Base-by-base conservation (phyloP, 257 asterid species). In the Linaria vulgaris region DNA sequence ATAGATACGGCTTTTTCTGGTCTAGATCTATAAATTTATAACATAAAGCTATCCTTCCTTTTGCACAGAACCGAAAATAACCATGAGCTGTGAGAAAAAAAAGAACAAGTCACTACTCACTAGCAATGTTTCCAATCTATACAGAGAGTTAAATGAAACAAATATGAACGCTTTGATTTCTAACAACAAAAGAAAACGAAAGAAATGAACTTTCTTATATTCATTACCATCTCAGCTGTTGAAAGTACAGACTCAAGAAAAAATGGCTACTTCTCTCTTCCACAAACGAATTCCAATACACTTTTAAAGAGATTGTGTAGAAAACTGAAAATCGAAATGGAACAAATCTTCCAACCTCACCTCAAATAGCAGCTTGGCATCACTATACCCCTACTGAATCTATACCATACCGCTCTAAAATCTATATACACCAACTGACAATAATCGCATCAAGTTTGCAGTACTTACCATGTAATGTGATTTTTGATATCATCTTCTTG, bases 401-500 rank as follows among this genome's bases (percentile, higher is more conserved):
- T 63, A 60, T 66, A 69, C 69, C 74, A 51, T 73, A 60, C 34
- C 51, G 57, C 75, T 53, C 56, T 47, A 41, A 66, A 52, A 74
- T 27, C 39, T 78, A 71, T 74, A 58, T 69, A 78, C 80, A 78
- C 14, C 70, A 68, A 70, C 56, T 59, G 30, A n/a, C 57, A 50
- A 60, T 48, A 70, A 67, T 68, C 50, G 60, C 59, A 21, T 7
- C 74, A 63, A 61, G 70, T 66, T 61, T 14, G 45, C 37, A 45
- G 24, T 25, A 44, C 49, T 9, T 5, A 13, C 43, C 45, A 62
- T 23, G 34, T 56, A 53, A 56, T 54, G 19, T 13, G 19, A 30
- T 2, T 46, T 41, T 54, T 30, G 20, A n/a, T 24, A 41, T 84
- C 73, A 88, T 77, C 85, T 80, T 75, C 78, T 86, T 54, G 61